These are phyloP conservation scores for Penicillium digitatum DNA, from an alignment of 2,329 filamentous ascomycete genomes.

Conservation along the genomic window DNA sequence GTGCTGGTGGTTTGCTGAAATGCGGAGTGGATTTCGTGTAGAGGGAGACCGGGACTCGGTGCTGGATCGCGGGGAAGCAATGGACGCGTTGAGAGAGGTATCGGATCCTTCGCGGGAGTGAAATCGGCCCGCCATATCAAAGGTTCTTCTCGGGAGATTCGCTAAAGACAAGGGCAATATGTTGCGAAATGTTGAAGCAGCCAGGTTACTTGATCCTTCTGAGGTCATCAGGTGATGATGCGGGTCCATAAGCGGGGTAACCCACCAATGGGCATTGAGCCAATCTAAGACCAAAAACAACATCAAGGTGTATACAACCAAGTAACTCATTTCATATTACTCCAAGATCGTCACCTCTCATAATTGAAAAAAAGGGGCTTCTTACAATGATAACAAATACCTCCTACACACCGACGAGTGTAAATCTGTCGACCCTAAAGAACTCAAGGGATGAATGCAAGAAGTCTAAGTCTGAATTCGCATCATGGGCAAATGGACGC, in stretches of 20 bases:
- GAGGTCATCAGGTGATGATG: conserved; percentile 19
- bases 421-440: conserved; percentile 23
- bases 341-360: conserved; percentile 15
- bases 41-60: conserved; percentile 34
- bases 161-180: background rate
- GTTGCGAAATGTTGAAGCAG: background rate
- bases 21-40: conserved; percentile 32
- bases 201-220: conserved; percentile 7
- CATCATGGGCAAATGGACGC: conserved; percentile 35
- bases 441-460: conserved; percentile 25
- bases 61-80: conserved; percentile 37
- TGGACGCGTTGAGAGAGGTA: conserved; percentile 24
- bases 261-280: background rate
- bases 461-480: conserved; percentile 28
- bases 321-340: too few species aligned
- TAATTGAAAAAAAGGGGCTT: conserved; percentile 19
- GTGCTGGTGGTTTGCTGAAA: conserved; percentile 44
- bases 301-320: too few species aligned
- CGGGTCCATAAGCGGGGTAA: conserved; percentile 8
- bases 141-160: background rate
- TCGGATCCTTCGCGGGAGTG: conserved; percentile 29
- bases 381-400: conserved; percentile 27
- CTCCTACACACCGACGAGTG: conserved; percentile 27
- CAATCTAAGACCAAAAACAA: conserved; percentile 8
- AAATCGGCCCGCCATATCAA: conserved; percentile 36